Percentiles rank a stretch among this genome's conserved stretches.
phyloP scores from a whole-genome alignment of 2,329 filamentous ascomycete species.

The Chlorencoelia australis region DNA sequence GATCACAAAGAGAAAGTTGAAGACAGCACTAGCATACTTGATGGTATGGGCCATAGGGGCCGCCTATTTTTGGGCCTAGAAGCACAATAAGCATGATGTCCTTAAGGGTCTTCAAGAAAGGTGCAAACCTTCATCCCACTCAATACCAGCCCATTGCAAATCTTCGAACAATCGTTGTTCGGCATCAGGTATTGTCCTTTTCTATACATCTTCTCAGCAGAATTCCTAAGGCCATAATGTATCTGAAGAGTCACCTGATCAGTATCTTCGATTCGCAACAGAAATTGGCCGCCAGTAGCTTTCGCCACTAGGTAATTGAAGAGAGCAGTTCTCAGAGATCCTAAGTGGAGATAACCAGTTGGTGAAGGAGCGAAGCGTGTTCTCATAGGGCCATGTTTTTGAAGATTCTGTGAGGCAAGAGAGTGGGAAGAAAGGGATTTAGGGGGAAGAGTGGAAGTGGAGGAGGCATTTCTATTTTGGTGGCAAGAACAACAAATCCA shows the following conservation, averaged over 20 bases:
- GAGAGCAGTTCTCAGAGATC: conserved; percentile 84
- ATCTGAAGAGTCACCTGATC: conserved; percentile 54
- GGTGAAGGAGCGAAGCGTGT: conserved; percentile 93
- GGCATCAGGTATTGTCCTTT: conserved; percentile 69
- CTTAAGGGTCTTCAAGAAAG: neutral
- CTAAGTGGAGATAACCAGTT: conserved; percentile 86
- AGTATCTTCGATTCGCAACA: conserved; percentile 89
- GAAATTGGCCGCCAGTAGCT: conserved; percentile 78
- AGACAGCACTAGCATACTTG: conserved; percentile 43
- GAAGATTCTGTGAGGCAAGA: conserved; percentile 25
- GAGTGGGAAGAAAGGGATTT: conserved; percentile 5
- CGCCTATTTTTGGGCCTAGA: conserved; percentile 67
- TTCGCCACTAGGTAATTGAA: conserved; percentile 91
- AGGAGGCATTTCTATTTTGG: conserved; percentile 8
- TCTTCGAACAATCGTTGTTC: conserved; percentile 71
- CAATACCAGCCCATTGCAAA: conserved; percentile 75
- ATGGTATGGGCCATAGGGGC: conserved; percentile 75
- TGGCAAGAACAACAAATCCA: conserved; percentile 21
- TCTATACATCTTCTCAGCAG: conserved; percentile 41
- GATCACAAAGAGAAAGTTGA: conserved; percentile 6
- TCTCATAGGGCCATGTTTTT: conserved; percentile 47
- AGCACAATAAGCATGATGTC: conserved; percentile 11
- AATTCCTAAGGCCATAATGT: conserved; percentile 1
- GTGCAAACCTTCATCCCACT: conserved; percentile 80
- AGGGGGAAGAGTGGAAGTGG: conserved; percentile 3